Percentiles rank a stretch among this genome's conserved stretches.
Evolutionary conservation across 441 rosid genomes (phyloP).

Genomic region (Populus hybrid): DNA sequence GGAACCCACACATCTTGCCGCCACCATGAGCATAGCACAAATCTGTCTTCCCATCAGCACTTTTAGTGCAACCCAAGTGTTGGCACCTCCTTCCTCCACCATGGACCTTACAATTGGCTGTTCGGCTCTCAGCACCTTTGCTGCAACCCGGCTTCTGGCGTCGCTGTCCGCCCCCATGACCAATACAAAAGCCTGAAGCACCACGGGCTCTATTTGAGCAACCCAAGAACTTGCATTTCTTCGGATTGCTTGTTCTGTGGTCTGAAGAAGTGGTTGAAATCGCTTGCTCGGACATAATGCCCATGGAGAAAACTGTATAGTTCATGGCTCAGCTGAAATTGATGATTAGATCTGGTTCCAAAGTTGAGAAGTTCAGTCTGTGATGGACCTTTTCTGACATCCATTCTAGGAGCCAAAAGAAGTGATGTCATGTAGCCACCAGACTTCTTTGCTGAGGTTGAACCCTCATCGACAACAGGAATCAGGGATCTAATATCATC

Average conservation of each 20-base stretch:
- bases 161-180: constrained; percentile 96
- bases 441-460: constrained; percentile 87
- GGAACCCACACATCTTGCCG: no score
- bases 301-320: constrained; percentile 58
- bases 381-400: constrained; percentile 26
- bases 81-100: constrained; percentile 96
- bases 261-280: constrained; percentile 52
- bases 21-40: constrained; percentile 90
- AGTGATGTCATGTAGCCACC: constrained; percentile 90
- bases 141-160: constrained; percentile 82
- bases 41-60: constrained; percentile 92
- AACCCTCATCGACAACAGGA: constrained; percentile 83
- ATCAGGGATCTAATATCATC: constrained; percentile 30
- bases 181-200: constrained; percentile 89
- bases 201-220: constrained; percentile 89
- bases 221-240: constrained; percentile 72
- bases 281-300: constrained; percentile 51
- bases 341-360: constrained; percentile 36
- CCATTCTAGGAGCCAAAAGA: constrained; percentile 63
- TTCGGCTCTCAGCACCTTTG: constrained; percentile 89
- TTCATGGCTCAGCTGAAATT: constrained; percentile 44
- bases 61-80: constrained; percentile 89
- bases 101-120: constrained; percentile 87
- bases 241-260: constrained; percentile 43
- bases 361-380: constrained; percentile 33